Conservation (phyloP, 2,329 filamentous ascomycete genomes). For the Oidium heveae region DNA sequence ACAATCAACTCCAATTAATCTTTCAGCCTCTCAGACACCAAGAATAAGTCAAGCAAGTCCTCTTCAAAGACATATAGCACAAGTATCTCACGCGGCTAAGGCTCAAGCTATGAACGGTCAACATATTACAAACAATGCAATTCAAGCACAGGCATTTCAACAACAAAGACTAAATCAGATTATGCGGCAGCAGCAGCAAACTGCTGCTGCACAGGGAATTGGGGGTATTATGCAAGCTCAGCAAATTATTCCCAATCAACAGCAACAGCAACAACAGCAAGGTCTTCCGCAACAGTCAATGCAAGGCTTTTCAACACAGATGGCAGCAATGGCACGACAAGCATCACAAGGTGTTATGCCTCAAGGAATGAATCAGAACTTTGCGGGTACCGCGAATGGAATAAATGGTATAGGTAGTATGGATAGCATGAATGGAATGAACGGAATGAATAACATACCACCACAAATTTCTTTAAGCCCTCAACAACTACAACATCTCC, state of each 20-base stretch:
- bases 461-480: constrained; percentile 11
- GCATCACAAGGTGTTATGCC: constrained; percentile 6
- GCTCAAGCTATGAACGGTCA: constrained; percentile 22
- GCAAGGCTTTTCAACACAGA: constrained; percentile 8
- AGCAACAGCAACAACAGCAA: constrained; percentile 16
- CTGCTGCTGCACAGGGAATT: constrained; percentile 12
- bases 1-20: constrained; percentile 32
- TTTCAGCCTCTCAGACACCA: constrained; percentile 29
- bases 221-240: constrained; percentile 17
- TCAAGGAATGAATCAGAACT: constrained; percentile 10
- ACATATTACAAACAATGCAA: constrained; percentile 13
- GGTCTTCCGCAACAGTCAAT: constrained; percentile 7
- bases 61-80: constrained; percentile 31
- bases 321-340: constrained; percentile 1
- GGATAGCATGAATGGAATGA: background rate
- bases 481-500: constrained; percentile 10
- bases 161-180: constrained; percentile 14
- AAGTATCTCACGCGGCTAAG: constrained; percentile 25
- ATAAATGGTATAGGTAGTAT: constrained; percentile 13
- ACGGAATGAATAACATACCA: constrained; percentile 7
- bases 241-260: constrained; percentile 9
- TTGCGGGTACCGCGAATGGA: constrained; percentile 15
- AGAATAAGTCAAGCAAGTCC: constrained; percentile 38
- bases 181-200: constrained; percentile 9
- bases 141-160: constrained; percentile 8